Base-by-base conservation (phyloP, 208 protist species). In the Perkinsela sp. region DNA sequence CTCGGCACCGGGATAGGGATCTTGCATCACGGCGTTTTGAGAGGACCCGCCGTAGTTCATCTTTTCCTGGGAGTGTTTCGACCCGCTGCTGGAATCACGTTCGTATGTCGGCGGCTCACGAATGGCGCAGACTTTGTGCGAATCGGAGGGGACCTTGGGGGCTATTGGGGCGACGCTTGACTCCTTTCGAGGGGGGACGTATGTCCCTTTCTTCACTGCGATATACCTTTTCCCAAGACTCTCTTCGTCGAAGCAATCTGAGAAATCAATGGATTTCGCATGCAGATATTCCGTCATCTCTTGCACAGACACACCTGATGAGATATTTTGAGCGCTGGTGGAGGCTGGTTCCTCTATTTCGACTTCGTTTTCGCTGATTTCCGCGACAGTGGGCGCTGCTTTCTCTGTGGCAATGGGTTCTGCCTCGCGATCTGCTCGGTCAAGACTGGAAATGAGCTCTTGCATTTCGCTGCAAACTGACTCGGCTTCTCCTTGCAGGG, bases 251-350 rank as follows among this genome's bases (percentile, higher is more conserved):
- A 89, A 80, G 71, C 86, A 92, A 71, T 92, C 84, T 30, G 84
- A 86, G 70, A 92, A 92, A 73, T 90, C 86, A 6, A 92, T 74
- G 32, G 84, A 84, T 6, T 76, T 75, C 68, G 88, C 86, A 71
- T 88, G 89, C 29, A 92, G 76, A 30, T 92, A 80, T 67, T 82
- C 84, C 1, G 86, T 92, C 68, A 92, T 89, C 73, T 92, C 86
- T 6, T 80, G 89, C 30, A 89, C 83, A 69, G 78, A 79, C 80
- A 89, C 89, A 32, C 71, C 79, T 32, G 86, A 83, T 0, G 78
- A 82, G 2, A 79, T 65, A 57, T 77, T 77, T 31, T 77, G 70
- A 66, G 73, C 31, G 29, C 48, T 13, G 22, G 68, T 66, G 0
- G 66, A 28, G 22, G 31, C 30, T 16, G 30, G 1, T 29, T 31